Percentiles rank a stretch among this genome's conserved stretches.
phyloP scores from a whole-genome alignment of 371 early-diverging fungal species.

The Mortierella sp. region DNA sequence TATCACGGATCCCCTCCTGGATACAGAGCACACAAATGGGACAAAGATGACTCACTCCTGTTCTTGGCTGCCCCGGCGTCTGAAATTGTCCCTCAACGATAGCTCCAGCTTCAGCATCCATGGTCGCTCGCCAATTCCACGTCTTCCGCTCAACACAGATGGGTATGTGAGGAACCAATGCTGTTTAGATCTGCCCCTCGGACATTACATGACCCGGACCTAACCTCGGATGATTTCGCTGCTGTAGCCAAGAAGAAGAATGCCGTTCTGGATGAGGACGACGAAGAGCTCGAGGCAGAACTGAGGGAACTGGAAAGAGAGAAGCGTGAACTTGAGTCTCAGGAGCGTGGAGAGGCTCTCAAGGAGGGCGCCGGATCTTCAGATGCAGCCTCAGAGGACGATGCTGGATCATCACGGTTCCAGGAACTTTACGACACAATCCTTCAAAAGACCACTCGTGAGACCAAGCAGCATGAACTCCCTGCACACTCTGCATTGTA shows the following conservation, averaged over 20 bases:
- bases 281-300: slow-evolving; percentile 51
- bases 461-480: slow-evolving; percentile 24
- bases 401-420: slow-evolving; percentile 15
- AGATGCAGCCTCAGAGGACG: slow-evolving; percentile 4
- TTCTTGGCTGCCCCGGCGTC: neutral
- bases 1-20: too few species aligned
- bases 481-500: slow-evolving; percentile 36
- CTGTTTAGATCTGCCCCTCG: too few species aligned
- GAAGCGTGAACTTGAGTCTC: slow-evolving; percentile 43
- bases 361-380: slow-evolving; percentile 6
- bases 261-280: slow-evolving; percentile 44
- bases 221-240: too few species aligned
- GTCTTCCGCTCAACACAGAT: slow-evolving; percentile 45
- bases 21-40: neutral
- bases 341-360: slow-evolving; percentile 22
- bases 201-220: too few species aligned
- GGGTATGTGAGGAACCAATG: slow-evolving; percentile 29
- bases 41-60: neutral
- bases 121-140: slow-evolving; percentile 41
- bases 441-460: slow-evolving; percentile 12
- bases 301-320: slow-evolving; percentile 46
- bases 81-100: neutral
- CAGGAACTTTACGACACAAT: slow-evolving; percentile 38
- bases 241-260: slow-evolving; percentile 42
- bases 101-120: slow-evolving; percentile 28